phyloP scores from a whole-genome alignment of 1,284 basidiomycete genomes.

The Malassezia yamatoensis region DNA sequence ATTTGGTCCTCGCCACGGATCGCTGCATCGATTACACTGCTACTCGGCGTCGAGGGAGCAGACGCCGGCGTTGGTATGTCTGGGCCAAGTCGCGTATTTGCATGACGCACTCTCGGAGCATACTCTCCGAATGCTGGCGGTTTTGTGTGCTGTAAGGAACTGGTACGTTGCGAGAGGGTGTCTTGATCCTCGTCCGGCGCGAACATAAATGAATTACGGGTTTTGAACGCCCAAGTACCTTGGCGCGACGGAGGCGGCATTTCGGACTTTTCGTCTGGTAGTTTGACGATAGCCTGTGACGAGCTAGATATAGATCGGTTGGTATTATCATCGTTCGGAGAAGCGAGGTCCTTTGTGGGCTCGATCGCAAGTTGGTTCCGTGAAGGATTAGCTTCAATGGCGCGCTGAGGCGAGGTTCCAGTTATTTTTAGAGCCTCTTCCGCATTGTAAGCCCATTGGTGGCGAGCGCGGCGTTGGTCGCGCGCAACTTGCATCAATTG shows the following conservation, averaged over 20 bases:
- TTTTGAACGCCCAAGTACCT: constrained; percentile 12
- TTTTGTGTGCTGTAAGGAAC: neutral
- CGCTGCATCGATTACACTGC: constrained; percentile 34
- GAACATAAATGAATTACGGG: constrained; percentile 35
- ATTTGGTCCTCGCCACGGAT: constrained; percentile 20
- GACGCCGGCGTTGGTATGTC: neutral
- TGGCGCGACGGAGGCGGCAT: constrained; percentile 10
- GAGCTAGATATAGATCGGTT: neutral
- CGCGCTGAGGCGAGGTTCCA: neutral
- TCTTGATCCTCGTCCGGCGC: constrained; percentile 26
- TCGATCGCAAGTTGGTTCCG: neutral
- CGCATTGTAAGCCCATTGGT: constrained; percentile 29
- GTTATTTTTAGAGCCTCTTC: neutral
- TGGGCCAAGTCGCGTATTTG: neutral
- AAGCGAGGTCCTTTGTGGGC: neutral
- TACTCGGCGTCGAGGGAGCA: constrained; percentile 23
- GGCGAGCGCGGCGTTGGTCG: constrained; percentile 21
- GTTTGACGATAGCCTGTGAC: neutral
- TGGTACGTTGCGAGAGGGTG: constrained; percentile 8
- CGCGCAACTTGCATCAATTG: constrained; percentile 33
- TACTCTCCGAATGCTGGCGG: neutral
- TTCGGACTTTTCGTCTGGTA: neutral
- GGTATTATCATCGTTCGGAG: neutral
- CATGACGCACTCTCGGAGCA: constrained; percentile 1
- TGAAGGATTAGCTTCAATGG: neutral